A percentile compares a stretch with the other conserved stretches of the same genome.
These are phyloP conservation scores for Dryas alaskensis DNA, from an alignment of 306 rosid species.

Conservation along the genomic window DNA sequence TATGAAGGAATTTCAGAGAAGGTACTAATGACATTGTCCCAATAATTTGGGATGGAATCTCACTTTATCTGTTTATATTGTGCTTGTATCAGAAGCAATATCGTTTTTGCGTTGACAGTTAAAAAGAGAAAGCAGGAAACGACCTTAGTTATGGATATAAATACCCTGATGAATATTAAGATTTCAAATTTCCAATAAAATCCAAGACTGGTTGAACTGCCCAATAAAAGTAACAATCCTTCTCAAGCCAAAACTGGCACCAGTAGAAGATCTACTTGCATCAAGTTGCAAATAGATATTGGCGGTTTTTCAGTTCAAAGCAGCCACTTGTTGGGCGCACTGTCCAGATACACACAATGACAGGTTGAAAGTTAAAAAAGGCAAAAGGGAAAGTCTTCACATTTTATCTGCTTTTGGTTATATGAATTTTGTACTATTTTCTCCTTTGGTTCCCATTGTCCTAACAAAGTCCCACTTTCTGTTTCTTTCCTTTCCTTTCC, in stretches of 20 bases:
- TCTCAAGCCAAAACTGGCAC: slow-evolving; percentile 2
- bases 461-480: slow-evolving; percentile 12
- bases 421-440: neutral
- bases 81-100: no score
- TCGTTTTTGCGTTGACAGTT: no score
- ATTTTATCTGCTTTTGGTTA: slow-evolving; percentile 3
- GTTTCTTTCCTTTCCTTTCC: slow-evolving; percentile 1
- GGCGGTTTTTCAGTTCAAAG: slow-evolving; percentile 10
- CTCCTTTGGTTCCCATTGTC: slow-evolving; percentile 5
- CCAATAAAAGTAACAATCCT: neutral
- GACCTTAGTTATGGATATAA: no score
- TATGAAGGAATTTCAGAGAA: neutral
- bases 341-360: slow-evolving; percentile 3
- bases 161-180: neutral
- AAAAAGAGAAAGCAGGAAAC: no score
- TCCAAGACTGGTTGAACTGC: neutral
- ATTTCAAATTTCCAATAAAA: neutral
- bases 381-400: neutral
- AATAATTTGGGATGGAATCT: neutral
- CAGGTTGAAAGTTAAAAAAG: neutral
- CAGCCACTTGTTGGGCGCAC: neutral
- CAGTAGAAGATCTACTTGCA: neutral
- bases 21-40: neutral
- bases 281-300: neutral
- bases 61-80: neutral